These are phyloP conservation scores for Tubosaeta sp. DNA, from an alignment of 768 basidiomycete genomes.

Conservation along the genomic window DNA sequence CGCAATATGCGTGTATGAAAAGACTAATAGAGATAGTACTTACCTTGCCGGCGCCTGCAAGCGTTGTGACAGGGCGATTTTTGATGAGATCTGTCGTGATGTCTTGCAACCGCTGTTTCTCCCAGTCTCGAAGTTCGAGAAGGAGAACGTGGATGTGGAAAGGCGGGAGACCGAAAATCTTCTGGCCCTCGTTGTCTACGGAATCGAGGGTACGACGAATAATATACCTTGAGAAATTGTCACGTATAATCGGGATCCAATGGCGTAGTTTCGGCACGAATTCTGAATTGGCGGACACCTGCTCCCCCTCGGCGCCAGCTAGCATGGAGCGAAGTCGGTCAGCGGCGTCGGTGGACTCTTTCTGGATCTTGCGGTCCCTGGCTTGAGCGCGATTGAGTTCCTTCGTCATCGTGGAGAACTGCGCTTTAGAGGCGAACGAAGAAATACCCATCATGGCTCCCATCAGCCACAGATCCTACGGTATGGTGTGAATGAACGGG, in stretches of 20 bases:
- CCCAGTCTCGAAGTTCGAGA: not conserved
- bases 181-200: not conserved
- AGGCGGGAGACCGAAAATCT: not conserved
- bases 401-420: not conserved
- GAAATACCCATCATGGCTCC: not conserved
- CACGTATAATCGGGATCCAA: not conserved
- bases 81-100: not conserved
- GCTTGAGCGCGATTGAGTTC: not conserved
- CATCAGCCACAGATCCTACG: slow-evolving; percentile 7
- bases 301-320: not conserved
- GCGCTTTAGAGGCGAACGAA: fast-evolving
- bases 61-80: not conserved
- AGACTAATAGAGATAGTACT: no score
- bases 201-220: not conserved
- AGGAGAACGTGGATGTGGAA: not conserved
- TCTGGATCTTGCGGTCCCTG: not conserved
- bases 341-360: not conserved
- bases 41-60: no score
- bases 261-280: not conserved
- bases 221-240: not conserved
- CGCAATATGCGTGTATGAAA: no score
- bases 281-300: not conserved
- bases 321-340: not conserved
- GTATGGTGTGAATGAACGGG: not conserved
- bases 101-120: not conserved